Evolutionary conservation across 2,329 filamentous ascomycete species (phyloP).

Genomic region (Trichoderma sp.): DNA sequence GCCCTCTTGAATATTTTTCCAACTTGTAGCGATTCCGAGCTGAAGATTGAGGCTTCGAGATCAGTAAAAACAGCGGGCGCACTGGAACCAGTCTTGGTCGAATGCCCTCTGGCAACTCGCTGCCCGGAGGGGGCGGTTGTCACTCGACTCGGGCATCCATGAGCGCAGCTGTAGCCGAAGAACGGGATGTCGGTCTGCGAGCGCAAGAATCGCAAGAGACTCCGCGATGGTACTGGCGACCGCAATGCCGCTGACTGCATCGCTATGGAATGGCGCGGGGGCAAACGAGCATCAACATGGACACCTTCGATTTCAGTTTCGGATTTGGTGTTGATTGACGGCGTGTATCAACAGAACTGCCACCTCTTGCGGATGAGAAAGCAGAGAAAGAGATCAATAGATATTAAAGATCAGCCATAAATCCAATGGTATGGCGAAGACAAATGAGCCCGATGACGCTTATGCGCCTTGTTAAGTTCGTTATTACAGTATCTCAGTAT

Average conservation of each 20-base stretch:
- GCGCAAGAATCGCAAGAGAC: constrained; percentile 69
- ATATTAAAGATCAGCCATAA: neutral
- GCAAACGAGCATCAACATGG: constrained; percentile 18
- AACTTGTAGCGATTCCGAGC: constrained; percentile 25
- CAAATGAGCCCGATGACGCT: neutral
- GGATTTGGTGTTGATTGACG: neutral
- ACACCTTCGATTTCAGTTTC: neutral
- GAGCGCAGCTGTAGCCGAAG: constrained; percentile 41
- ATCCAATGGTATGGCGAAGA: neutral
- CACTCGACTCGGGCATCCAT: neutral
- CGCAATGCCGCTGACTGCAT: constrained; percentile 45
- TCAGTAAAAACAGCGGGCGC: neutral
- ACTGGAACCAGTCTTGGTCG: neutral
- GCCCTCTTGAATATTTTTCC: constrained; percentile 19
- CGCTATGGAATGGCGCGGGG: constrained; percentile 24
- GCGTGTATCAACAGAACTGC: neutral
- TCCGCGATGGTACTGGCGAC: constrained; percentile 49
- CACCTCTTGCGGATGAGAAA: neutral
- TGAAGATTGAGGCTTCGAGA: constrained; percentile 33
- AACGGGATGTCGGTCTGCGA: constrained; percentile 63
- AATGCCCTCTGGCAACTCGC: constrained; percentile 18
- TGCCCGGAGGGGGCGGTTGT: neutral
- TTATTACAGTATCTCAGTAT: neutral
- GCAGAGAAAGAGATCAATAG: neutral
- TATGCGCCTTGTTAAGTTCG: neutral